A percentile compares a stretch with the other conserved stretches of the same genome.
Conservation (phyloP, 2,329 filamentous ascomycete genomes). For the Colletotrichum chlorophyti region DNA sequence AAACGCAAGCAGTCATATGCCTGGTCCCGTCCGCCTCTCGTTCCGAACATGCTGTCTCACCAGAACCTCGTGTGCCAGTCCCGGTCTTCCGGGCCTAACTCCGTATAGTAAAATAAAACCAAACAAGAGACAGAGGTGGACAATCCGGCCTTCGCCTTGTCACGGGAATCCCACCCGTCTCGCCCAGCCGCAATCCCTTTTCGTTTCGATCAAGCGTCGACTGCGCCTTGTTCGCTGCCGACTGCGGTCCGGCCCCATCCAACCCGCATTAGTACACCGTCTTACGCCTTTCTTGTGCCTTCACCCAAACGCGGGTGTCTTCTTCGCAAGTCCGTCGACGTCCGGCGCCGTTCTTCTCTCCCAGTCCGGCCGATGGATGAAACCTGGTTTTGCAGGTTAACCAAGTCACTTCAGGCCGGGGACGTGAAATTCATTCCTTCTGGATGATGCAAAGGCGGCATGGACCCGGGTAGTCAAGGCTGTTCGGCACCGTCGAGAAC, state of each 20-base stretch:
- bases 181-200: too few species aligned
- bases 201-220: constrained; percentile 8
- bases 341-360: neutral
- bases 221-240: constrained; percentile 16
- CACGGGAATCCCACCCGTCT: too few species aligned
- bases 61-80: constrained; percentile 9
- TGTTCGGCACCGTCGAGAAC: too few species aligned
- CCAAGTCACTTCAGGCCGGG: too few species aligned
- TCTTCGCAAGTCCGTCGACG: neutral
- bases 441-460: too few species aligned
- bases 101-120: constrained; percentile 11
- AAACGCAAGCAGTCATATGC: constrained; percentile 21
- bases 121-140: neutral
- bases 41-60: constrained; percentile 10
- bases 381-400: neutral
- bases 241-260: constrained; percentile 18
- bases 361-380: too few species aligned
- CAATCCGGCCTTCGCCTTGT: too few species aligned
- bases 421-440: too few species aligned
- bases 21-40: neutral
- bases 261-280: constrained; percentile 14
- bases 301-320: neutral
- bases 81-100: constrained; percentile 21
- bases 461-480: too few species aligned
- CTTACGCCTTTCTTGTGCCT: neutral